phyloP scores from a whole-genome alignment of 768 basidiomycete genomes.

The Russula lepida region DNA sequence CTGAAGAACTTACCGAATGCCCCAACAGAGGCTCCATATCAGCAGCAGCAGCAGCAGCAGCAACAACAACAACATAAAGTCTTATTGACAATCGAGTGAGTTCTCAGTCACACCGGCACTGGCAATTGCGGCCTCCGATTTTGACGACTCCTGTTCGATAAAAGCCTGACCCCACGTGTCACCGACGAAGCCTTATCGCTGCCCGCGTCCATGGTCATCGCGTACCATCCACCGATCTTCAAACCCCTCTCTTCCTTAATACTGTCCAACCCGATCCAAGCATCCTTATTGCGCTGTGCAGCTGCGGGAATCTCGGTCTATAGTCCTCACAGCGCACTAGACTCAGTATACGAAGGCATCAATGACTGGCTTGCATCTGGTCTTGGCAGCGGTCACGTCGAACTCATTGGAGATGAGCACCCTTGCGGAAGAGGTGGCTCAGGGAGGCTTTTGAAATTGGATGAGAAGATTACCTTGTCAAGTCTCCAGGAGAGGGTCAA shows the following conservation, averaged over 20 bases:
- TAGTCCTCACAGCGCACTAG: slow-evolving; percentile 82
- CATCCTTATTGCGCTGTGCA: slow-evolving; percentile 69
- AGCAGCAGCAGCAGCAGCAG: slow-evolving; percentile 27
- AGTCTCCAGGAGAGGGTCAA: slow-evolving; percentile 37
- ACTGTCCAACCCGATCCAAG: slow-evolving; percentile 68
- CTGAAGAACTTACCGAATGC: background rate
- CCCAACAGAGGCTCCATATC: slow-evolving; percentile 29
- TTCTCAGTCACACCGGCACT: background rate
- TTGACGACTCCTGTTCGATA: background rate
- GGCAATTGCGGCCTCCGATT: background rate
- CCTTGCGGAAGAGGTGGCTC: slow-evolving; percentile 29
- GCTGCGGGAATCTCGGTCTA: slow-evolving; percentile 81
- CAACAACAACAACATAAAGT: slow-evolving; percentile 23
- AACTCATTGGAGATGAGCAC: slow-evolving; percentile 32
- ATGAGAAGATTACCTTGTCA: slow-evolving; percentile 18
- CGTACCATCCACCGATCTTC: slow-evolving; percentile 87
- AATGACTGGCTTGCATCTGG: slow-evolving; percentile 79
- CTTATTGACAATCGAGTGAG: slow-evolving; percentile 39
- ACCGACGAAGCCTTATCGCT: slow-evolving; percentile 56
- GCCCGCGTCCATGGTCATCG: slow-evolving; percentile 57
- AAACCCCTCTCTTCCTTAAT: slow-evolving; percentile 66
- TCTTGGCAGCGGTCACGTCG: slow-evolving; percentile 25
- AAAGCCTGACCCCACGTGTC: slow-evolving; percentile 67
- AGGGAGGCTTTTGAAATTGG: slow-evolving; percentile 10
- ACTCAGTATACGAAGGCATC: slow-evolving; percentile 74